Percentiles rank a stretch among this genome's conserved stretches.
phyloP scores from a whole-genome alignment of 179 eudicot genomes.

The Beta corolliflora region DNA sequence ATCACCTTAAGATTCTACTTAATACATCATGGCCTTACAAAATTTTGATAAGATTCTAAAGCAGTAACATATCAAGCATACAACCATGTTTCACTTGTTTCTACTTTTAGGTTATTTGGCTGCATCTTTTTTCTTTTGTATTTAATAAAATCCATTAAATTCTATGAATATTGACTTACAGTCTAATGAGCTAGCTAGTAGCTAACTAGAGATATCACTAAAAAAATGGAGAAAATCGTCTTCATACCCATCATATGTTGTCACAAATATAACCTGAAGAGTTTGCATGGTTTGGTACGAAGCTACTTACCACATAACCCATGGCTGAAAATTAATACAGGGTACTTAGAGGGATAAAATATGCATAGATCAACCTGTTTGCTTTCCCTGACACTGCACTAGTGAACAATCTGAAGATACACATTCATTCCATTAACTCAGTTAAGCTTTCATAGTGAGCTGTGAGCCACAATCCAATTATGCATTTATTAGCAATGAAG shows the following conservation, averaged over 20 bases:
- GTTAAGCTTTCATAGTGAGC: constrained; percentile 24
- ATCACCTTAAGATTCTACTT: constrained; percentile 14
- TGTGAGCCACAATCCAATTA: constrained; percentile 18
- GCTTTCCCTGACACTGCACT: background rate
- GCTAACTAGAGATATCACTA: no score
- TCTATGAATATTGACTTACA: constrained; percentile 2
- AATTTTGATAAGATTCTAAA: constrained; percentile 3
- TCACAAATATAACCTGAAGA: constrained; percentile 2
- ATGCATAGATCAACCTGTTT: background rate
- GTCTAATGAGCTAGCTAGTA: background rate
- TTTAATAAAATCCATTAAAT: background rate
- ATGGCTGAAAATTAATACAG: background rate
- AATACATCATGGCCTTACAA: background rate
- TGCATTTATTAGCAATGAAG: background rate
- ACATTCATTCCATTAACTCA: background rate
- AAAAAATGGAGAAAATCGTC: no score
- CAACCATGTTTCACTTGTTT: background rate
- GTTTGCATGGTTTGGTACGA: background rate
- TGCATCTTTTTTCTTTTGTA: background rate
- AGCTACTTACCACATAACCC: background rate
- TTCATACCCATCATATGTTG: background rate
- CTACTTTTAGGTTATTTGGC: constrained; percentile 9
- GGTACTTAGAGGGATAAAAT: background rate
- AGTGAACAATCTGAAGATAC: background rate
- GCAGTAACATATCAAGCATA: background rate